phyloP scores from a whole-genome alignment of 495 filamentous ascomycete species.

The Aspergillus coremiiformis region DNA sequence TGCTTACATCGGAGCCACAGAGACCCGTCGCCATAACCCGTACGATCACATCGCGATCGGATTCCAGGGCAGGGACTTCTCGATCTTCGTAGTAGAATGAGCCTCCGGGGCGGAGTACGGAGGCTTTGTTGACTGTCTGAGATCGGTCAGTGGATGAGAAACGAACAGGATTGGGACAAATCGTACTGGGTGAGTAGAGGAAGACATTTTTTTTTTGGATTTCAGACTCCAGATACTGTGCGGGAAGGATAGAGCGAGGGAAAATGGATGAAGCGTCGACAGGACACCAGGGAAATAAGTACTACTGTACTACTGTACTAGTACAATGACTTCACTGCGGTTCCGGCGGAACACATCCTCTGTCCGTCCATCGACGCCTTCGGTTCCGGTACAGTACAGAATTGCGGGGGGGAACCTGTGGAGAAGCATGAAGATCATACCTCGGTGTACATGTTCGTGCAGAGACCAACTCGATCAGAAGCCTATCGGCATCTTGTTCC shows the following conservation, averaged over 20 bases:
- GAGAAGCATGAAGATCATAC: no score
- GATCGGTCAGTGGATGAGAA: not conserved
- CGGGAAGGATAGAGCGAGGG: no score
- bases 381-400: not conserved
- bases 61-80: slow-evolving; percentile 4
- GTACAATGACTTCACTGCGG: not conserved
- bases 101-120: slow-evolving; percentile 19
- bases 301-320: not conserved
- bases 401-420: not conserved
- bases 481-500: no score
- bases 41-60: slow-evolving; percentile 19
- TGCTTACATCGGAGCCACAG: slow-evolving; percentile 18
- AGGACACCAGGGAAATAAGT: no score
- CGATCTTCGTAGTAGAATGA: slow-evolving; percentile 18
- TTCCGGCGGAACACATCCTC: not conserved
- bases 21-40: slow-evolving; percentile 17
- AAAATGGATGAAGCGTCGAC: no score
- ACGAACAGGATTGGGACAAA: not conserved
- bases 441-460: no score
- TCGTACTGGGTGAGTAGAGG: not conserved
- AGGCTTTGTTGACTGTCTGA: slow-evolving; percentile 11
- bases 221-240: no score
- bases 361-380: no score
- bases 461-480: no score
- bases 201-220: not conserved